These are phyloP conservation scores for Aspergillus sp. DNA, from an alignment of 2,329 filamentous ascomycete genomes.

Conservation along the genomic window DNA sequence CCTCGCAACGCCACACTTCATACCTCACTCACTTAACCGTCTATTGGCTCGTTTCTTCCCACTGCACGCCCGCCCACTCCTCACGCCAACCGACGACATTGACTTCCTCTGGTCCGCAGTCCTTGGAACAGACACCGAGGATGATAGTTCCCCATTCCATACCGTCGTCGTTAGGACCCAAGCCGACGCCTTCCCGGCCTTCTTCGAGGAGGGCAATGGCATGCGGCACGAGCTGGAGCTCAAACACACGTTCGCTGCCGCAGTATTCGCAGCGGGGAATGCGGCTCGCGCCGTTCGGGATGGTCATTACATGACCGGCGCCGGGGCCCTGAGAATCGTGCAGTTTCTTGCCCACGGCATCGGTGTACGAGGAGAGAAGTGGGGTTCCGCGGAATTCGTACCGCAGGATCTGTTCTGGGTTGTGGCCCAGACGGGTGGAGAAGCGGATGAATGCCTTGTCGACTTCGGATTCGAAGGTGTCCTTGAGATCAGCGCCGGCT, in stretches of 20 bases:
- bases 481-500: constrained; percentile 49
- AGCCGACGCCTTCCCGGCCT: constrained; percentile 56
- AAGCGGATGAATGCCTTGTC: constrained; percentile 77
- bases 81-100: constrained; percentile 75
- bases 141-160: constrained; percentile 99
- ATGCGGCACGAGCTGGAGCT: constrained; percentile 87
- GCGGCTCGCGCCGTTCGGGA: constrained; percentile 24
- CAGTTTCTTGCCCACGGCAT: constrained; percentile 67
- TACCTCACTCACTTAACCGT: not conserved
- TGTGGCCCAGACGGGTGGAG: constrained; percentile 71
- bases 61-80: constrained; percentile 97
- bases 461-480: constrained; percentile 70
- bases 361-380: constrained; percentile 74
- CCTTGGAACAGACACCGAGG: constrained; percentile 73
- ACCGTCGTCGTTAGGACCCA: constrained; percentile 62
- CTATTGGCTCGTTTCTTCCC: constrained; percentile 63
- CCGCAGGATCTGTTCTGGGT: constrained; percentile 75
- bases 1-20: not conserved
- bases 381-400: constrained; percentile 72
- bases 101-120: constrained; percentile 63
- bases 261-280: constrained; percentile 77
- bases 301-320: constrained; percentile 18
- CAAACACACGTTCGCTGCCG: constrained; percentile 71
- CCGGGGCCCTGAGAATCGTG: constrained; percentile 14
- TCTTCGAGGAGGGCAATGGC: constrained; percentile 84